Conservation (phyloP, 2,329 filamentous ascomycete genomes). For the Lasiodiplodia sp. region DNA sequence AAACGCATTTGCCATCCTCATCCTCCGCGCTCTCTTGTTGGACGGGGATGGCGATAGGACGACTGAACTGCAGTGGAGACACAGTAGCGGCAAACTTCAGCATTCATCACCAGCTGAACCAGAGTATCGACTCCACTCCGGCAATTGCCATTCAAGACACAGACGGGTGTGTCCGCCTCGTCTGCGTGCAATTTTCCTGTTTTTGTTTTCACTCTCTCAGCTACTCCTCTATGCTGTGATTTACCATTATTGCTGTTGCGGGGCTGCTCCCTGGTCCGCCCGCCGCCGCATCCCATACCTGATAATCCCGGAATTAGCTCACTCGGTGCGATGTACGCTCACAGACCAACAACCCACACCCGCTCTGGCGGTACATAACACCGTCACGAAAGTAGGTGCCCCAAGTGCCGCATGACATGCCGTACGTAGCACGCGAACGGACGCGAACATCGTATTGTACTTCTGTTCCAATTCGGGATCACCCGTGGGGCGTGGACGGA, state of each 20-base stretch:
- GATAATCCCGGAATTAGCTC: not conserved
- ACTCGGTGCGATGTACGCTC: not conserved
- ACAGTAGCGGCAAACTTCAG: not conserved
- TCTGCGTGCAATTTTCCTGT: not conserved
- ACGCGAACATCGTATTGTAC: not conserved
- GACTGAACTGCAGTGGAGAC: not conserved
- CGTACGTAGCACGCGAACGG: not conserved
- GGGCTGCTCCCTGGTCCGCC: conserved; percentile 1
- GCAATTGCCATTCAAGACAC: not conserved
- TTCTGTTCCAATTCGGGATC: conserved; percentile 9
- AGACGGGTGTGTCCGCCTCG: not conserved
- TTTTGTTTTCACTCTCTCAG: not conserved
- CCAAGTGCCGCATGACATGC: not conserved
- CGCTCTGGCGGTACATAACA: not conserved
- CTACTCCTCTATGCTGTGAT: not conserved
- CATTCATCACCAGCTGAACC: not conserved
- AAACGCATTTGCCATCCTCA: not conserved
- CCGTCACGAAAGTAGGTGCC: not conserved
- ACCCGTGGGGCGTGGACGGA: conserved; percentile 10
- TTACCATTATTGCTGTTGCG: not conserved
- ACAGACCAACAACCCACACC: not conserved
- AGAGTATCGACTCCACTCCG: not conserved
- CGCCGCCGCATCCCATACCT: not conserved
- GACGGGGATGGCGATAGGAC: not conserved
- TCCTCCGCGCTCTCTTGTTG: conserved; percentile 1